Evolutionary conservation across 495 filamentous ascomycete species (phyloP).

Genomic region (Clavariopsis aquatica): DNA sequence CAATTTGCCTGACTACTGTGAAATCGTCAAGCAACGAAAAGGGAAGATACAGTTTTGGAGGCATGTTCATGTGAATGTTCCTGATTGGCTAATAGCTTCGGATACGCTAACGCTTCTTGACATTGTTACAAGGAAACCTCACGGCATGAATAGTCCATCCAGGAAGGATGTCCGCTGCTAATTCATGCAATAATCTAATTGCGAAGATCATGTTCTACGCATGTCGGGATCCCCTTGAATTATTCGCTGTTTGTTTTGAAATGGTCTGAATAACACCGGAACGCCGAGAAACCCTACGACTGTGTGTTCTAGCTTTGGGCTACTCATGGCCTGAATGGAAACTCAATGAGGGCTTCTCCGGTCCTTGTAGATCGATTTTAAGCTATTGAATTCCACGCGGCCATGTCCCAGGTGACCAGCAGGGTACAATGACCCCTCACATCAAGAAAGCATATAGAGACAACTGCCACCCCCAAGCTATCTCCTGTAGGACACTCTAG

Average conservation of each 20-base stretch:
- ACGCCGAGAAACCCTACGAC: no score
- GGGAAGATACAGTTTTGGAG: background rate
- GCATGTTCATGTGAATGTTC: conserved; percentile 7
- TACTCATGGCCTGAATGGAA: background rate
- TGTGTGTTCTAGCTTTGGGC: background rate
- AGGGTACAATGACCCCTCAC: background rate
- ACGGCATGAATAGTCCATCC: conserved; percentile 2
- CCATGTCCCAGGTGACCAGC: background rate
- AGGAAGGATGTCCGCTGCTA: conserved; percentile 8
- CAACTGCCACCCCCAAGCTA: background rate
- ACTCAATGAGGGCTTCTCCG: background rate
- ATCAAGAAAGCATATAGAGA: background rate
- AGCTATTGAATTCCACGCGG: background rate
- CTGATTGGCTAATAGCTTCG: background rate
- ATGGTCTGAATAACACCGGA: background rate
- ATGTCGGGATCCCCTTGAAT: background rate
- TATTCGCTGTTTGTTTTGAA: background rate
- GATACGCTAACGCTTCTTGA: background rate
- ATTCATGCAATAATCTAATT: conserved; percentile 10
- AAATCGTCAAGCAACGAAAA: background rate
- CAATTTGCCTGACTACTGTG: background rate
- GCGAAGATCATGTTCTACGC: conserved; percentile 5
- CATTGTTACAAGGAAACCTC: background rate
- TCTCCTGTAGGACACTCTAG: background rate
- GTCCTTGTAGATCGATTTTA: background rate